Base-by-base conservation (phyloP, 2,329 filamentous ascomycete species). In the Microascus cirrosus region DNA sequence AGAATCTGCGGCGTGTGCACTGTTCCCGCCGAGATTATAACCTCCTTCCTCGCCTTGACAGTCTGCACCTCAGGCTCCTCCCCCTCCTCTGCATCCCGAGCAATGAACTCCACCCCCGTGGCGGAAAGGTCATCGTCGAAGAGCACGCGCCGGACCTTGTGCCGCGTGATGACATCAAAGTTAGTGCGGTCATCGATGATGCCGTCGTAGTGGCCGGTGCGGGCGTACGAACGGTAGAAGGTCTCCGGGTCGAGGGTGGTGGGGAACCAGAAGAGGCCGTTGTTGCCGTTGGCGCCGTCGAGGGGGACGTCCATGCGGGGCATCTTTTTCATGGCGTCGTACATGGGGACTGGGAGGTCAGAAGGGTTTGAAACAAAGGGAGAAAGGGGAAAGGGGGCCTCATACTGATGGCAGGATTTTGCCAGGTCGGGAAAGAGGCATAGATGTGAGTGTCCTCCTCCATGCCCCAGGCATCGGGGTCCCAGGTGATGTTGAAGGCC, bases 1-100 rank as follows among this genome's bases (percentile, higher is more conserved):
- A 78, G 67, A 0, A 78, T 63, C 56, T 74, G 70, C 24, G 65
- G 74, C 52, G 64, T 76, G 61, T 69, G 65, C 5, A 68, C 62
- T 1, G 70, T 66, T 0, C 72, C 72, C 0, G 71, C 71, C 1
- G 69, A 67, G 1, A 74, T 61, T 28, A 74, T 67, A 25, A 72
- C 68, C 60, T 74, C 71, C n/a, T 68, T 69, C 11, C 54, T 65
- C 1, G 65, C 65, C 11, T 57, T 59, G 34, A 68, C 62, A 32
- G 62, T 65, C 1, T 65, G 60, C 28, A 32, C 34, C 1, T 54
- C 53, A 0, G 67, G 62, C 0, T 60, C 60, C 22, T 55, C 56
- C 13, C 61, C 51, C 54, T 45, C 57, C 59, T 59, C 61, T 22
- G 12, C 2, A 59, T 64, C 2, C 62, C 59, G n/a, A 50, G 58